phyloP scores from a whole-genome alignment of 805 yeast genomes.

The Ogataea angusta region DNA sequence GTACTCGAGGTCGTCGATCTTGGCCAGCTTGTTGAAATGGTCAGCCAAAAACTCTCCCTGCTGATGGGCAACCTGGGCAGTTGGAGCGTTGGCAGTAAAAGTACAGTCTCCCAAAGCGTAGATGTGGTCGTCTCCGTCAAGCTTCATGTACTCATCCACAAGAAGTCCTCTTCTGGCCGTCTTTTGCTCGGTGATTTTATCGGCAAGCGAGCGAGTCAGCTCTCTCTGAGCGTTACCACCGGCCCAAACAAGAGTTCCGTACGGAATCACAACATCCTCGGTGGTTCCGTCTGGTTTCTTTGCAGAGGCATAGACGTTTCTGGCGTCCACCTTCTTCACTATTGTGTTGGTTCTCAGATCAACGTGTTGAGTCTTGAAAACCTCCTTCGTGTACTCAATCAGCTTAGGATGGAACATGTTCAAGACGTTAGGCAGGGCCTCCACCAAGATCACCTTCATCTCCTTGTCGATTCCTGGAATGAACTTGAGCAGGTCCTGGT shows the following conservation, averaged over 20 bases:
- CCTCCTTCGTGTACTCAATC: constrained; percentile 74
- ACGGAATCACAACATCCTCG: constrained; percentile 59
- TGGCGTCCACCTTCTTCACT: constrained; percentile 78
- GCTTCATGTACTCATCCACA: constrained; percentile 74
- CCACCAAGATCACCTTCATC: constrained; percentile 77
- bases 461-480: constrained; percentile 81
- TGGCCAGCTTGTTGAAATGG: constrained; percentile 61
- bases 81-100: constrained; percentile 84
- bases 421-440: constrained; percentile 86
- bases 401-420: constrained; percentile 65
- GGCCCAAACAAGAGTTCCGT: constrained; percentile 94
- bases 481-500: constrained; percentile 85
- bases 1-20: constrained; percentile 54
- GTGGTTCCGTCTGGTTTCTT: constrained; percentile 65
- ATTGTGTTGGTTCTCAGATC: constrained; percentile 77
- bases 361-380: constrained; percentile 63
- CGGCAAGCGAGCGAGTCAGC: constrained; percentile 61
- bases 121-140: constrained; percentile 74
- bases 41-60: constrained; percentile 79
- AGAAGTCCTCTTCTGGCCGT: constrained; percentile 86
- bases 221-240: constrained; percentile 91
- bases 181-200: constrained; percentile 67
- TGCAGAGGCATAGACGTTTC: constrained; percentile 63
- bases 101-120: constrained; percentile 95
- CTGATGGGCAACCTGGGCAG: constrained; percentile 96